These are phyloP conservation scores for Camellia oleifera DNA, from an alignment of 179 eudicot species.

Conservation along the genomic window DNA sequence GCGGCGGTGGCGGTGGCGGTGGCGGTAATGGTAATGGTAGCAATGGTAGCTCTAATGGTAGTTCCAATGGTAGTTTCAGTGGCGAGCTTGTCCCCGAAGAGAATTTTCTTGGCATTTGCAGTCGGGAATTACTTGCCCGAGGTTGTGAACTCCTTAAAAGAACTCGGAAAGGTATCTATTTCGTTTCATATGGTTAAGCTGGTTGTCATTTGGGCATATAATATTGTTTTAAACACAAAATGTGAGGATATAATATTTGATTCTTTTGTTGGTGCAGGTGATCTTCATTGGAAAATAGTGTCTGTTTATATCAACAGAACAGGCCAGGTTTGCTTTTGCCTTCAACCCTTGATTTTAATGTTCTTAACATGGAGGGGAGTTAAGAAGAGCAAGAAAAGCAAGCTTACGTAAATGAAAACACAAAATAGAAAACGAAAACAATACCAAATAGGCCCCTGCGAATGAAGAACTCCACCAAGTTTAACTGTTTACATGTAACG, in stretches of 20 bases:
- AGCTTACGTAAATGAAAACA: neutral
- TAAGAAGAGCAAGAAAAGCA: neutral
- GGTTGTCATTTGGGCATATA: neutral
- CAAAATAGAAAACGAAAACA: too few species aligned
- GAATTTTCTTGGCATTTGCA: conserved; percentile 81
- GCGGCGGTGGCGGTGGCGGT: conserved; percentile 26
- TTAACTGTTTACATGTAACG: too few species aligned
- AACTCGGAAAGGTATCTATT: conserved; percentile 68
- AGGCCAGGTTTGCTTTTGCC: conserved; percentile 54
- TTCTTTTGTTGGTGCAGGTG: conserved; percentile 41
- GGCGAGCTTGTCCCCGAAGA: conserved; percentile 85
- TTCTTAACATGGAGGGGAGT: neutral
- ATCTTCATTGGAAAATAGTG: conserved; percentile 92
- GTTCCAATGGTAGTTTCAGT: conserved; percentile 74
- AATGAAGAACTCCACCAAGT: too few species aligned
- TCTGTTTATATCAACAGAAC: conserved; percentile 73
- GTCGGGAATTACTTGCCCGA: conserved; percentile 69
- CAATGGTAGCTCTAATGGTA: conserved; percentile 40
- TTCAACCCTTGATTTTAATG: neutral
- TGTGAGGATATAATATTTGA: neutral
- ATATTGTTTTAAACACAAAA: neutral
- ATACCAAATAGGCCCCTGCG: too few species aligned
- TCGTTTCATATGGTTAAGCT: neutral
- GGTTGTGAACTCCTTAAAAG: conserved; percentile 87
- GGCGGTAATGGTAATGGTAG: conserved; percentile 25